Conservation (phyloP, 805 yeast species). For the Schwanniomyces vanrijiae region DNA sequence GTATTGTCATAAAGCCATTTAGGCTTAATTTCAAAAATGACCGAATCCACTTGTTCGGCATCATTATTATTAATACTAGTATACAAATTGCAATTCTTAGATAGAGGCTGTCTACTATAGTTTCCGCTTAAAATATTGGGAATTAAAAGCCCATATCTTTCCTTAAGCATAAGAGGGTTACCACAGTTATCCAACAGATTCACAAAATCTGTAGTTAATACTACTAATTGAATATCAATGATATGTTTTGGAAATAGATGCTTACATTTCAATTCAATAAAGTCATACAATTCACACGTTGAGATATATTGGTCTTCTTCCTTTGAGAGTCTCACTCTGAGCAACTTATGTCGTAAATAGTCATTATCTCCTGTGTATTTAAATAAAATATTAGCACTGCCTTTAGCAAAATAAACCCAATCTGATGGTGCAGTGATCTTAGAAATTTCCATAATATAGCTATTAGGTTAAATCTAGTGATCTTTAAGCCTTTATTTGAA, state of each 20-base stretch:
- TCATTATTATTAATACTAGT: conserved; percentile 7
- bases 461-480: neutral
- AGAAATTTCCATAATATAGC: conserved; percentile 32
- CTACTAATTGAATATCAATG: conserved; percentile 32
- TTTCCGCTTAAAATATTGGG: conserved; percentile 41
- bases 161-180: conserved; percentile 32
- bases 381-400: conserved; percentile 51
- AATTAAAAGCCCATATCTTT: conserved; percentile 43
- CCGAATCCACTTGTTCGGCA: conserved; percentile 10
- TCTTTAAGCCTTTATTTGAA: neutral
- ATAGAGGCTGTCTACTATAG: conserved; percentile 23
- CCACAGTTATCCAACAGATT: conserved; percentile 25
- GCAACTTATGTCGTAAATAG: conserved; percentile 32
- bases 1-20: conserved; percentile 57
- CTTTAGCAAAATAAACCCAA: conserved; percentile 49
- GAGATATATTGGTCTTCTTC: conserved; percentile 34
- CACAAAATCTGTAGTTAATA: conserved; percentile 29
- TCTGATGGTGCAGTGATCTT: conserved; percentile 33
- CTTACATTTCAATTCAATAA: conserved; percentile 34
- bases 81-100: conserved; percentile 37
- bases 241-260: conserved; percentile 29
- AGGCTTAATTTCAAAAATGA: conserved; percentile 55
- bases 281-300: conserved; percentile 42
- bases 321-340: conserved; percentile 38
- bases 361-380: conserved; percentile 36